phyloP scores from a whole-genome alignment of 306 rosid genomes.

The Astragalus glycyphyllos region DNA sequence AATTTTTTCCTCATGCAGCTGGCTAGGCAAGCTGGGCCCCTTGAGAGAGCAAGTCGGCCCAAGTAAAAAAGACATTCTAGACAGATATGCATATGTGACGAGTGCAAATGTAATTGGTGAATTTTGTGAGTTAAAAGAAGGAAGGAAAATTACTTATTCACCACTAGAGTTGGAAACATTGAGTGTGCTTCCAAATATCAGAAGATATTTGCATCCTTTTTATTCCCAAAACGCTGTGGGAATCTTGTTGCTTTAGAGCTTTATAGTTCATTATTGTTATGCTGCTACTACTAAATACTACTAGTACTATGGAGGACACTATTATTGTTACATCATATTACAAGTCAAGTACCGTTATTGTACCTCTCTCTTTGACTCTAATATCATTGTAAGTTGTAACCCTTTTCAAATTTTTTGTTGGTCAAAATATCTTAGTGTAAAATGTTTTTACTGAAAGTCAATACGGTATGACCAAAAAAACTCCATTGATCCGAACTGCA shows the following conservation, averaged over 20 bases:
- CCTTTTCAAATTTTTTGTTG: too few relatives aligned
- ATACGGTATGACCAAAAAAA: too few relatives aligned
- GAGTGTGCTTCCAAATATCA: slow-evolving; percentile 23
- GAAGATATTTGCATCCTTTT: not conserved
- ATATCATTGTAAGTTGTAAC: too few relatives aligned
- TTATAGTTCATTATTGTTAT: too few relatives aligned
- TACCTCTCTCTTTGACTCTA: too few relatives aligned
- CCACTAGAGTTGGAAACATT: slow-evolving; percentile 29
- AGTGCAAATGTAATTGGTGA: slow-evolving; percentile 41
- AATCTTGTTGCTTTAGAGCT: not conserved
- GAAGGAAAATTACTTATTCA: slow-evolving; percentile 16
- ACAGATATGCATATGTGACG: not conserved
- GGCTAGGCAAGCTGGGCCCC: slow-evolving; percentile 71
- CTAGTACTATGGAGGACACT: not conserved
- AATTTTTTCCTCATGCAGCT: slow-evolving; percentile 43
- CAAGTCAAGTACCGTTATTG: not conserved
- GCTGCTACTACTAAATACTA: not conserved
- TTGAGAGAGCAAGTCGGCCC: slow-evolving; percentile 57
- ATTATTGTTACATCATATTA: too few relatives aligned
- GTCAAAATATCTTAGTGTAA: too few relatives aligned
- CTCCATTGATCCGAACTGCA: too few relatives aligned
- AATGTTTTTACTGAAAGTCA: too few relatives aligned
- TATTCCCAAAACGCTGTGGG: not conserved
- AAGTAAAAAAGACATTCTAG: slow-evolving; percentile 42
- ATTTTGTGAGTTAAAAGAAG: slow-evolving; percentile 13